Conservation (phyloP, 345 rosid species). For the Citrus reticulata region DNA sequence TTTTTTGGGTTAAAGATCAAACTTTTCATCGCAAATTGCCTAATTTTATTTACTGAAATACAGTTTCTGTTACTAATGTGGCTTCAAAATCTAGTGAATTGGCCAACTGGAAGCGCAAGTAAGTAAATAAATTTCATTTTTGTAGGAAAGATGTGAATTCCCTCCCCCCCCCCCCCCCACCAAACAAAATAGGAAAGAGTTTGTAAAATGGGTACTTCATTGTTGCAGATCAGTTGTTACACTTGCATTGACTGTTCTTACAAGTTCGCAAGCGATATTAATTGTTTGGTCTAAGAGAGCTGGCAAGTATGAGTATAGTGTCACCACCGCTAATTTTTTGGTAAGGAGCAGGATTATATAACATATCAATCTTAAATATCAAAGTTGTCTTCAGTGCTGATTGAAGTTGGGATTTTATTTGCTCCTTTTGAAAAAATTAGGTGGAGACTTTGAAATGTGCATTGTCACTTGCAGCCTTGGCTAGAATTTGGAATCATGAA, state of each 20-base stretch:
- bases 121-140: conserved; percentile 13
- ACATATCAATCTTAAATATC: background rate
- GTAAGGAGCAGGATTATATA: conserved; percentile 32
- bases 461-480: conserved; percentile 81
- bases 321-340: conserved; percentile 92
- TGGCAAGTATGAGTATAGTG: conserved; percentile 93
- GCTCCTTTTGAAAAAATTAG: conserved; percentile 31
- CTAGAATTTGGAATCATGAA: conserved; percentile 71
- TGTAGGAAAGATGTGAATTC: background rate
- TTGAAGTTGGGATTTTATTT: conserved; percentile 10
- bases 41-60: conserved; percentile 13
- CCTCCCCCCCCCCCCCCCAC: too few relatives aligned
- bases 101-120: conserved; percentile 82
- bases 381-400: background rate
- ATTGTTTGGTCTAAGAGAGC: conserved; percentile 99
- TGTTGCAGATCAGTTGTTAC: conserved; percentile 66
- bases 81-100: conserved; percentile 38
- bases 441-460: conserved; percentile 94
- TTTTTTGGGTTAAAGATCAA: background rate
- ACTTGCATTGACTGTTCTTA: conserved; percentile 73
- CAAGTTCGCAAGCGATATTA: conserved; percentile 96
- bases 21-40: background rate
- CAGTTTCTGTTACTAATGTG: conserved; percentile 40
- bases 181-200: background rate
- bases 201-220: background rate